Evolutionary conservation across 163 green algal species (phyloP), one percentile per base, ranked within the genome.

Genomic region (Volvox carteri): DNA sequence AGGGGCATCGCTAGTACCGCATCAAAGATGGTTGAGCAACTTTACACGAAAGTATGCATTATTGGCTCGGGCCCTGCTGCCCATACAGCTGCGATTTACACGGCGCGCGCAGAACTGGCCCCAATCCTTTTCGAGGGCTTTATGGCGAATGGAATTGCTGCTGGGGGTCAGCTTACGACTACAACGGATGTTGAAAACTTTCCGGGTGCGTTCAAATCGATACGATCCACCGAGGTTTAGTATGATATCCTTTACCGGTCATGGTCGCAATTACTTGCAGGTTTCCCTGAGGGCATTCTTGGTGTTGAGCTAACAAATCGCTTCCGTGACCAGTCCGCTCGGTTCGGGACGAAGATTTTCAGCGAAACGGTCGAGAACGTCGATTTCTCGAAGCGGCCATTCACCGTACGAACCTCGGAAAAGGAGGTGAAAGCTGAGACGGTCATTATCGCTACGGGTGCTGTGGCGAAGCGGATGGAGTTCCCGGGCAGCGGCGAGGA

Each of bases 81-180:
- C 1, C 96, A 98, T 87, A 98, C 96, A 4, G 96, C 96, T 23
- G 96, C 96, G 30, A 95, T 98, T 33, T 98, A 98, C 84, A 93
- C 95, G 23, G 96, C 96, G 1, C 91, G 97, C 11, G 97, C 97
- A 77, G 95, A 98, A 79, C 93, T 99, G n/a, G 84, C 95, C 35
- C 97, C 97, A 12, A 85, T 98, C 16, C 86, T 99, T 33, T 97
- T 99, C 91, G 97, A 98, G 88, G 97, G 97, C 0, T 97, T 94
- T 86, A 91, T 98, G 80, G 95, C 96, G 11, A 97, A 98, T 78
- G 97, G 96, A 75, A 97, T 98, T 56, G 95, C 96, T 33, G 95
- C 97, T 39, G 97, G 97, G 23, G 97, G 97, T 2, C 97, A 99
- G 93, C 90, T 99, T 35, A 99, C 96, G n/a, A 99, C 97, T 7